Base-by-base conservation (phyloP, 805 yeast species). In the Monosporozyma yasuniensis region DNA sequence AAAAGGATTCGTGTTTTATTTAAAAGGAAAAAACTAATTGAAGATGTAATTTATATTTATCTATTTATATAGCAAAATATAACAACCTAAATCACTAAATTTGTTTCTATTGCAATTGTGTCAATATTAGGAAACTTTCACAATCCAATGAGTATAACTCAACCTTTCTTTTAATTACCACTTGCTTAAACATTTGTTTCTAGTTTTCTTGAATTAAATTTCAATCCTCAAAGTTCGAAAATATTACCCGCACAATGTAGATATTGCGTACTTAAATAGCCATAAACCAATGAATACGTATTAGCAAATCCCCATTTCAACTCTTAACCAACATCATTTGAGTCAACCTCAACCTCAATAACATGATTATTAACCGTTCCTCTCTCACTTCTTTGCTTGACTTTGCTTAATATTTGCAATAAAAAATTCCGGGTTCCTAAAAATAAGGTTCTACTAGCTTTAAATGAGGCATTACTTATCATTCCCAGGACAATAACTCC, bases 401-500 rank as follows among this genome's bases (percentile, higher is more conserved):
- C 25, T 9, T 21, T 22, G n/a, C 6, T 21, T 8, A 39, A 18
- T 11, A 39, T 11, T 39, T 21, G 12, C 7, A 22, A 21, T 21
- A 38, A 16, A 23, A 23, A 23, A 38, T 25, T 35, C 7, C 16
- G 34, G n/a, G 47, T 16, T 28, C 2, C 23, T 55, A 38, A 21
- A 5, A 21, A 22, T 39, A 39, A 21, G 3, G 16, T 11, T 39
- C 42, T 21, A 39, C 27, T 39, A 21, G 27, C n/a, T 41, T 56
- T 57, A 48, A 62, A 64, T 3, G 61, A 56, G 3, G 56, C n/a
- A 35, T 61, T 62, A 50, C 66, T 61, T 42, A 61, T 42, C 39
- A 63, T 57, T 14, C 67, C 68, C 44, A 63, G 56, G 3, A 58
- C 39, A 1, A 65, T 60, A 11, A 61, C 63, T 12, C 57, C 59